A percentile compares a stretch with the other conserved stretches of the same genome.
Conservation (phyloP, 768 basidiomycete genomes). For the Tremella fuciformis region DNA sequence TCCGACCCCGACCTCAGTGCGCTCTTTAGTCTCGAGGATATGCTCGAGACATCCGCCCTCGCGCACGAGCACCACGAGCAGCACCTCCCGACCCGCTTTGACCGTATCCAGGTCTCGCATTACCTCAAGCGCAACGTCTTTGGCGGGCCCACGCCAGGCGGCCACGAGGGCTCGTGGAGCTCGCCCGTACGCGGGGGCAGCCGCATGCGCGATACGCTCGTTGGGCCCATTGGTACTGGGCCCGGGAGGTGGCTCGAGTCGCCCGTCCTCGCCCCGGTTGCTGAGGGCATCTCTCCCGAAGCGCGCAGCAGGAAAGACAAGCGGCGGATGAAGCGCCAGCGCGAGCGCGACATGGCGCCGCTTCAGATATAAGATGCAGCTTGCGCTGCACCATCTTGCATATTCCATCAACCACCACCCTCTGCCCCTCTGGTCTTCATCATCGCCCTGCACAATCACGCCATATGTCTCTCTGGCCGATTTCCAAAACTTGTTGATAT, state of each 20-base stretch:
- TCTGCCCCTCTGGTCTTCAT: too few relatives aligned
- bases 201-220: conserved; percentile 1
- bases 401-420: too few relatives aligned
- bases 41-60: conserved; percentile 26
- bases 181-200: neutral
- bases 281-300: neutral
- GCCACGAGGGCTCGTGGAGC: neutral
- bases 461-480: too few relatives aligned
- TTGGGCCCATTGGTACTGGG: neutral
- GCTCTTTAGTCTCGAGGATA: conserved; percentile 38
- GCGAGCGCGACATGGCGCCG: too few relatives aligned
- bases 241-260: neutral
- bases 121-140: neutral
- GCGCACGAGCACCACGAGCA: conserved; percentile 1
- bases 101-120: conserved; percentile 1
- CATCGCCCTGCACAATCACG: too few relatives aligned
- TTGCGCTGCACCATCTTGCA: too few relatives aligned
- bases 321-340: conserved; percentile 2
- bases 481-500: too few relatives aligned
- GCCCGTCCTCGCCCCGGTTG: conserved; percentile 5
- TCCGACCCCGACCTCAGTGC: conserved; percentile 24
- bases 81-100: conserved; percentile 1
- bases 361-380: too few relatives aligned
- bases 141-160: neutral
- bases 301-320: conserved; percentile 1